Percentiles rank a stretch among this genome's conserved stretches.
phyloP scores from a whole-genome alignment of 345 rosid genomes.

The Erucastrum elatum region DNA sequence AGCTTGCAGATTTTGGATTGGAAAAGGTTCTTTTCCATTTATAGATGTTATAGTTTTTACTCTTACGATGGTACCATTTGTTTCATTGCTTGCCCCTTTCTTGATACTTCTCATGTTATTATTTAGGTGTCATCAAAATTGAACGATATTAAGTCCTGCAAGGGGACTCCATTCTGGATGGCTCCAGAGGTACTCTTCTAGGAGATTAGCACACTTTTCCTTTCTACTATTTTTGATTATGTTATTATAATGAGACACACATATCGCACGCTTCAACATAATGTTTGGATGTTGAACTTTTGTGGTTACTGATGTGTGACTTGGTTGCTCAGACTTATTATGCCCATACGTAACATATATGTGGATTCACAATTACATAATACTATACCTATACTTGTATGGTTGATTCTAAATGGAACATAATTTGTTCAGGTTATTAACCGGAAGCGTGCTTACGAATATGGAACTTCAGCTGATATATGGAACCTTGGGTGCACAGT shows the following conservation, averaged over 20 bases:
- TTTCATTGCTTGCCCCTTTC: too few species aligned
- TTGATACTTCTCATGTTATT: constrained; percentile 11
- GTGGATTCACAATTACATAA: neutral
- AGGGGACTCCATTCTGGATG: constrained; percentile 94
- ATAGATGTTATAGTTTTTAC: neutral
- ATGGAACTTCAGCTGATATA: constrained; percentile 78
- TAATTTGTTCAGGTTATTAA: constrained; percentile 61
- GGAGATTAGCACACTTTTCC: neutral
- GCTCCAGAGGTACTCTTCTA: constrained; percentile 80
- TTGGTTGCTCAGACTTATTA: neutral
- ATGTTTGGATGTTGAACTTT: neutral
- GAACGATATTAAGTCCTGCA: constrained; percentile 78
- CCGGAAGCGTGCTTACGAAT: constrained; percentile 49
- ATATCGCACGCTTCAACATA: neutral
- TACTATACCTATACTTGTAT: neutral
- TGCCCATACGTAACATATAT: neutral
- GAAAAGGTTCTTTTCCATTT: constrained; percentile 64
- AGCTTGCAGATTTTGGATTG: constrained; percentile 96
- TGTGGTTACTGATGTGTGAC: neutral
- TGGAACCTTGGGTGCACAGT: constrained; percentile 69
- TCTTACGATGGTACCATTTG: neutral
- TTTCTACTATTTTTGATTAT: neutral
- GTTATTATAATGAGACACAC: constrained; percentile 2
- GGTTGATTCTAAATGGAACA: neutral
- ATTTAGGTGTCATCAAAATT: constrained; percentile 74